Percentiles rank a stretch among this genome's conserved stretches.
Conservation (phyloP, 139 green algal species). For the Mesostigma viride region DNA sequence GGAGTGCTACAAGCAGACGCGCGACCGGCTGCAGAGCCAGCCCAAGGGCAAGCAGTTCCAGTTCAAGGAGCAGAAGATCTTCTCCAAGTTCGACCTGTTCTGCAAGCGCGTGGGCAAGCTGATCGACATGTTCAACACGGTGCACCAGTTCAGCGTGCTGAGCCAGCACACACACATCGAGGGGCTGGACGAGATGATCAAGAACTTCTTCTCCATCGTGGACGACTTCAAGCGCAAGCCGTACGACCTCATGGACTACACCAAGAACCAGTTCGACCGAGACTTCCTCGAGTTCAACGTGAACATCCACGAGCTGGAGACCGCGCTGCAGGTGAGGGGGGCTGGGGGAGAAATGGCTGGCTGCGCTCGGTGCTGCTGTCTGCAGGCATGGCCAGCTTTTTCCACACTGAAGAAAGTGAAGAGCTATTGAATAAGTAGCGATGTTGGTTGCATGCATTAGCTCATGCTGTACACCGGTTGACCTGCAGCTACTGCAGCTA, state of each 20-base stretch:
- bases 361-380: neutral
- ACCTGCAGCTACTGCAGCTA: too few species aligned
- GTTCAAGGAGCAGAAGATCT: slow-evolving; percentile 60
- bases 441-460: too few species aligned
- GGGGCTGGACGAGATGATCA: slow-evolving; percentile 57
- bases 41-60: slow-evolving; percentile 56
- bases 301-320: slow-evolving; percentile 87
- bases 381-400: too few species aligned
- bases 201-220: slow-evolving; percentile 67
- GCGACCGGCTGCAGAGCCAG: slow-evolving; percentile 40
- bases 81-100: slow-evolving; percentile 81
- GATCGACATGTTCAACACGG: slow-evolving; percentile 73
- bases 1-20: slow-evolving; percentile 53
- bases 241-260: slow-evolving; percentile 82
- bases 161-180: slow-evolving; percentile 85
- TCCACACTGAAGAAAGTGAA: too few species aligned
- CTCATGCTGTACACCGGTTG: too few species aligned
- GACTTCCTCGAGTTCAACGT: slow-evolving; percentile 92
- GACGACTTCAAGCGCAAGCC: slow-evolving; percentile 76
- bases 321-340: too few species aligned
- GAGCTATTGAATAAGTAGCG: too few species aligned
- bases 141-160: slow-evolving; percentile 74
- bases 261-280: slow-evolving; percentile 71
- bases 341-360: too few species aligned
- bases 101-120: slow-evolving; percentile 77